Evolutionary conservation across 352 stramenopile species (phyloP).

Genomic region (Phytophthora cajani): DNA sequence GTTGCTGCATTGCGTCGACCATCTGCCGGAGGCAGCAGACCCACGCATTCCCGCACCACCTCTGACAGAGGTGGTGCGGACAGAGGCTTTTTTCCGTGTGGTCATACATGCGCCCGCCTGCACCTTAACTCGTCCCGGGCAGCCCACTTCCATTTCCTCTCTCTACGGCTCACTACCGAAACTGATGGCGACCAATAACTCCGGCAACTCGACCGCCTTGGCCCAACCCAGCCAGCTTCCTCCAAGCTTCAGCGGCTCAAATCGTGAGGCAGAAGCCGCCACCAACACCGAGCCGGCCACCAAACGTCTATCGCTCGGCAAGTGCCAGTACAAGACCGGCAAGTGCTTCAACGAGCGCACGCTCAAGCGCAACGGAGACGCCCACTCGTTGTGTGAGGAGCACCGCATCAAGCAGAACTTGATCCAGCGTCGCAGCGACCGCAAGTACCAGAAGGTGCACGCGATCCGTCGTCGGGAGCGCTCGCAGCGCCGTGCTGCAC

Average conservation of each 20-base stretch:
- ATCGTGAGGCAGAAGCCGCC: constrained; percentile 27
- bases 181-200: constrained; percentile 41
- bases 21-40: too few species aligned
- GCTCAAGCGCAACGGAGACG: constrained; percentile 84
- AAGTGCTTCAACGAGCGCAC: constrained; percentile 91
- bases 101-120: too few species aligned
- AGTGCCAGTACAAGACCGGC: constrained; percentile 90
- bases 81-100: too few species aligned
- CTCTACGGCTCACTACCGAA: constrained; percentile 35
- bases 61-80: too few species aligned
- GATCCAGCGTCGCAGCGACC: constrained; percentile 82
- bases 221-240: constrained; percentile 10
- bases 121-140: too few species aligned
- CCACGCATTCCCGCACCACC: too few species aligned
- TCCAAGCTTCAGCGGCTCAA: constrained; percentile 12
- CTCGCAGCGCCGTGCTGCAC: constrained; percentile 75
- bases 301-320: constrained; percentile 65
- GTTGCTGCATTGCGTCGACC: too few species aligned
- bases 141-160: constrained; percentile 29
- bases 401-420: constrained; percentile 88
- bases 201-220: constrained; percentile 4
- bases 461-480: constrained; percentile 78
- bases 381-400: constrained; percentile 84
- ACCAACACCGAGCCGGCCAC: constrained; percentile 10
- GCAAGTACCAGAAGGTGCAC: constrained; percentile 89